Evolutionary conservation across 768 basidiomycete genomes (phyloP).

Genomic region (Tylopilus sp.): DNA sequence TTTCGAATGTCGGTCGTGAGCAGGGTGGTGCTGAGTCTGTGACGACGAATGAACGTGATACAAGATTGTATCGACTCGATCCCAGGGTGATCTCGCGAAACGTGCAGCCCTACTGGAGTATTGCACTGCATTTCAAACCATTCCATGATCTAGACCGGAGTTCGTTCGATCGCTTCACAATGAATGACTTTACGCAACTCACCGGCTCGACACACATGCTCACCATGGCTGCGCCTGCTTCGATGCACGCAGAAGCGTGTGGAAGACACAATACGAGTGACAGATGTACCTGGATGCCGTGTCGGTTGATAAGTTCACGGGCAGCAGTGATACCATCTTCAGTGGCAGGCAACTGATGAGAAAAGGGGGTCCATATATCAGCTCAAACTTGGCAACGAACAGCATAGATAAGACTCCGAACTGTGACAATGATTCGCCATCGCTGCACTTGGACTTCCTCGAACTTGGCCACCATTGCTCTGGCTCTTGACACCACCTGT

Average conservation of each 20-base stretch:
- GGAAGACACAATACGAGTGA: constrained; percentile 48
- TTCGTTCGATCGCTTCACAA: constrained; percentile 2
- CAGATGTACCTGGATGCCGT: constrained; percentile 49
- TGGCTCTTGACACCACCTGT: constrained; percentile 43
- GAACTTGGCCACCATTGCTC: constrained; percentile 40
- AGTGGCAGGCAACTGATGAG: constrained; percentile 55
- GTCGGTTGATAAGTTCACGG: constrained; percentile 32
- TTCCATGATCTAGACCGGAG: constrained; percentile 35
- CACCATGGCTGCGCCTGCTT: constrained; percentile 46
- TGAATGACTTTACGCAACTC: constrained; percentile 17
- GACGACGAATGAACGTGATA: constrained; percentile 40
- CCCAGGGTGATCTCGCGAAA: constrained; percentile 36
- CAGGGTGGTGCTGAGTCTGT: constrained; percentile 38
- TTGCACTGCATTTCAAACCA: constrained; percentile 38
- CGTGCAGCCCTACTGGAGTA: background rate
- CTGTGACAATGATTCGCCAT: constrained; percentile 47
- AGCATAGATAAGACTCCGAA: constrained; percentile 22
- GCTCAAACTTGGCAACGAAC: background rate
- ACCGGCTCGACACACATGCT: constrained; percentile 51
- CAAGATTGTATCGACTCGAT: constrained; percentile 46
- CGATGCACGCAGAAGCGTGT: constrained; percentile 55
- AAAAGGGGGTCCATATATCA: background rate
- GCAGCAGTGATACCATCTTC: constrained; percentile 51
- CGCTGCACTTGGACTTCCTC: constrained; percentile 36
- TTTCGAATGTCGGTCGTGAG: constrained; percentile 41